Evolutionary conservation across 495 filamentous ascomycete genomes (phyloP).

Genomic region (Rhypophila decipiens): DNA sequence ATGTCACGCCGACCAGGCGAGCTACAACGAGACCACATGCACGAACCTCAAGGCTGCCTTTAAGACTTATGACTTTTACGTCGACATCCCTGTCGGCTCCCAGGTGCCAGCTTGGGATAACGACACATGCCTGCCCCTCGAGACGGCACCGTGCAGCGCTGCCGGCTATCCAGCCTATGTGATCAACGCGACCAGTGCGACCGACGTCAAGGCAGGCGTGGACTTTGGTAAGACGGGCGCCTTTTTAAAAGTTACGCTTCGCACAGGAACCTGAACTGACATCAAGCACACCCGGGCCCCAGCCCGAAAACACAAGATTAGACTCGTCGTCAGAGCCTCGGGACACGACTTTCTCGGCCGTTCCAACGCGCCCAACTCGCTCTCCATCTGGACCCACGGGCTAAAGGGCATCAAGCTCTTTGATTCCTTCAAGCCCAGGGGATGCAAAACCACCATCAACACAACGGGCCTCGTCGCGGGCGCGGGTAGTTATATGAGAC

Average conservation of each 20-base stretch:
- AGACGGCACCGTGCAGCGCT: conserved; percentile 27
- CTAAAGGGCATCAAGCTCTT: conserved; percentile 33
- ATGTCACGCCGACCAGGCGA: conserved; percentile 43
- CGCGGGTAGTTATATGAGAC: conserved; percentile 31
- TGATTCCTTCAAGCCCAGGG: conserved; percentile 28
- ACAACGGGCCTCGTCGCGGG: conserved; percentile 29
- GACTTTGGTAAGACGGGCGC: conserved; percentile 36
- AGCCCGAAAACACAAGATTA: conserved; percentile 48
- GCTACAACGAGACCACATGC: conserved; percentile 30
- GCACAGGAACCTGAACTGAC: background rate
- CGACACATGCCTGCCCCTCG: conserved; percentile 38
- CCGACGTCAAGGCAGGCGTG: conserved; percentile 35
- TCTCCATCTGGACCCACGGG: conserved; percentile 47
- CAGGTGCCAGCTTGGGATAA: conserved; percentile 38
- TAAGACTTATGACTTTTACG: conserved; percentile 30
- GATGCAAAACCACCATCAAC: conserved; percentile 29
- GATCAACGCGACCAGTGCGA: conserved; percentile 37
- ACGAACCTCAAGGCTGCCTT: conserved; percentile 23
- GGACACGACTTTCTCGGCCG: conserved; percentile 57
- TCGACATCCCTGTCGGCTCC: conserved; percentile 28
- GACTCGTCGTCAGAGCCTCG: conserved; percentile 57
- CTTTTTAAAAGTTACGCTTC: background rate
- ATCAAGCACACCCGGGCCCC: background rate
- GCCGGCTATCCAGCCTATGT: conserved; percentile 44
- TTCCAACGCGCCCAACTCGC: conserved; percentile 40